Conservation (phyloP, 2,329 filamentous ascomycete genomes). For the Calonectria naviculata region DNA sequence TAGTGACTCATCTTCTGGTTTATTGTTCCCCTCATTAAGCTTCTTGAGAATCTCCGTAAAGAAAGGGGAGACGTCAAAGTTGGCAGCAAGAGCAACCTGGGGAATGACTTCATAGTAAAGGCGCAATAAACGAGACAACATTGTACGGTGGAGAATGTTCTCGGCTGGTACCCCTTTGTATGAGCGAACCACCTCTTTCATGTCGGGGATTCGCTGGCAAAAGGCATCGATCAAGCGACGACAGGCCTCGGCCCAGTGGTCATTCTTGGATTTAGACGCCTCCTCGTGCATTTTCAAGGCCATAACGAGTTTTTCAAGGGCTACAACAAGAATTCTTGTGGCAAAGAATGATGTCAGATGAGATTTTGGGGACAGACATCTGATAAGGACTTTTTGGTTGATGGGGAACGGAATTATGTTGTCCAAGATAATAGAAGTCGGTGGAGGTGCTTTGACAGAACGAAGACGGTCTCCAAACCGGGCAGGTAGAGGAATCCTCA, state of each 20-base stretch:
- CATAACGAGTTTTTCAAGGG: conserved; percentile 80
- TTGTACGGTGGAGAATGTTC: conserved; percentile 81
- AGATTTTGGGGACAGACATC: conserved; percentile 82
- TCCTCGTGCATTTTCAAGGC: conserved; percentile 72
- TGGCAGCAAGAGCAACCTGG: conserved; percentile 81
- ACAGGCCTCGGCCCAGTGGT: conserved; percentile 76
- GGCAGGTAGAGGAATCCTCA: conserved; percentile 78
- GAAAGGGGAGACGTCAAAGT: conserved; percentile 86
- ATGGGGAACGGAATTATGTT: conserved; percentile 87
- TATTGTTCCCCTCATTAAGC: conserved; percentile 65
- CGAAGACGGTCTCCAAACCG: conserved; percentile 75
- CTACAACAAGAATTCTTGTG: conserved; percentile 80
- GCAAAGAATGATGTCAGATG: conserved; percentile 88
- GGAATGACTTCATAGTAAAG: conserved; percentile 90
- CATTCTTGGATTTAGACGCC: conserved; percentile 48
- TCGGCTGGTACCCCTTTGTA: conserved; percentile 77
- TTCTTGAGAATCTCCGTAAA: conserved; percentile 76
- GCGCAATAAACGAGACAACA: conserved; percentile 80
- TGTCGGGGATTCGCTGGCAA: conserved; percentile 79
- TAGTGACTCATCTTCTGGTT: conserved; percentile 63
- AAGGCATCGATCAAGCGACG: conserved; percentile 79
- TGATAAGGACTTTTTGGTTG: conserved; percentile 80
- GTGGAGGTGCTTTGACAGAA: conserved; percentile 77
- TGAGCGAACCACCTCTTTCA: conserved; percentile 82
- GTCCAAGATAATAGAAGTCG: conserved; percentile 82